Base-by-base conservation (phyloP, 2,329 filamentous ascomycete species). In the Phyllosticta paracitricarpa region DNA sequence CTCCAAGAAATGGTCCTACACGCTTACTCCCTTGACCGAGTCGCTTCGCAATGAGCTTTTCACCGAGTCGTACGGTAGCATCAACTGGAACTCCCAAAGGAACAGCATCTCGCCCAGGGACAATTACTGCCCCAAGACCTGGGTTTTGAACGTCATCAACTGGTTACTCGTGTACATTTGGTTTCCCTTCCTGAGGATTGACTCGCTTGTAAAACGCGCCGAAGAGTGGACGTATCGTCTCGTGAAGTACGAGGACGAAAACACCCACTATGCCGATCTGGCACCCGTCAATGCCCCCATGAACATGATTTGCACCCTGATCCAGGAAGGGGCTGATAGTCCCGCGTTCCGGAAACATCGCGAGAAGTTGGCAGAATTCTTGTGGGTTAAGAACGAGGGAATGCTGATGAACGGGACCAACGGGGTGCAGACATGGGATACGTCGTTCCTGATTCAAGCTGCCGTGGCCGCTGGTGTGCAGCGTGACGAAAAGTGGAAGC, bases 361-460 rank as follows among this genome's bases (percentile, higher is more conserved):
- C 8, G 89, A 97, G 68, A 84, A 91, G 3, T 75, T 96, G 12
- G 82, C 89, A 53, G 94, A 99, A 68, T 95, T 87, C 64, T 75
- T 99, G 30, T 99, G 94, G 92, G 81, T 99, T 57, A 96, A 95
- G 65, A 74, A 86, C 35, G 92, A 97, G 71, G 94, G 94, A 5
- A 91, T 99, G 89, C 81, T 97, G 56, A 88, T 88, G 75, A 97
- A 97, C 68, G 94, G 94, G 48, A 99, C 94, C 8, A 97, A 99
- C 67, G 94, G 94, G n/a, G 92, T 97, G 1, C 94, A 99, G 74
- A 89, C 86, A 65, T 99, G 94, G 94, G 94, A 99, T 71, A 99
- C 94, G 0, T 83, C 91, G 0, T 97, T 97, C 70, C 78, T 88
- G 19, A 90, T 97, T 35, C 91, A 96, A 73, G 87, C 89, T 0